Evolutionary conservation across 1,139 yeast species (phyloP).

Genomic region (Scheffersomyces illinoinensis): DNA sequence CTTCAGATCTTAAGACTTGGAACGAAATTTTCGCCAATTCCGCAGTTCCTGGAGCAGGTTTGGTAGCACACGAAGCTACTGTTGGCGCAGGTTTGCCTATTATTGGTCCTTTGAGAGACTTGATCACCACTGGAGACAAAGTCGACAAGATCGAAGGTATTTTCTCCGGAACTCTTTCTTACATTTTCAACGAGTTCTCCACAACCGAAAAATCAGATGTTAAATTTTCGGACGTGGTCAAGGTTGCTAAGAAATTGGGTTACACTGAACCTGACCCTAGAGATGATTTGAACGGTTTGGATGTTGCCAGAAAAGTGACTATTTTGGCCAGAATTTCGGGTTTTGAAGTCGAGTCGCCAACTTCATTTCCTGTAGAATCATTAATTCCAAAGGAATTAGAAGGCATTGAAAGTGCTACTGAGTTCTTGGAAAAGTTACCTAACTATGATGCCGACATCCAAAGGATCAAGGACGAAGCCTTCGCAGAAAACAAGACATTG

Average conservation of each 20-base stretch:
- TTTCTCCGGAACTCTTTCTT: constrained; percentile 94
- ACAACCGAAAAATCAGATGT: constrained; percentile 58
- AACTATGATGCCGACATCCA: constrained; percentile 79
- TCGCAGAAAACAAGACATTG: constrained; percentile 79
- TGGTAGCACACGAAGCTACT: constrained; percentile 97
- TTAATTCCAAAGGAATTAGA: constrained; percentile 87
- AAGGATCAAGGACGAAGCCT: constrained; percentile 76
- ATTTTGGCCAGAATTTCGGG: constrained; percentile 94
- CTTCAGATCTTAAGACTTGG: constrained; percentile 78
- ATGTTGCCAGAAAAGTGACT: constrained; percentile 97
- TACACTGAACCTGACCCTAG: constrained; percentile 99
- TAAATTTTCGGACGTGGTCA: constrained; percentile 87
- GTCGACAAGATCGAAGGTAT: constrained; percentile 92
- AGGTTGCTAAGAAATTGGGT: constrained; percentile 84
- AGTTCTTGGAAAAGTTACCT: constrained; percentile 79
- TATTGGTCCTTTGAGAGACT: constrained; percentile 82
- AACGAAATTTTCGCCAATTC: constrained; percentile 63
- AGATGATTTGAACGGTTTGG: constrained; percentile 96
- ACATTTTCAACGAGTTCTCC: constrained; percentile 91
- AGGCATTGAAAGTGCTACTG: constrained; percentile 68
- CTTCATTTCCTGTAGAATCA: constrained; percentile 94
- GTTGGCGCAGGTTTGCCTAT: constrained; percentile 99
- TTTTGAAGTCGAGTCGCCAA: constrained; percentile 79
- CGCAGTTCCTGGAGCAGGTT: constrained; percentile 59
- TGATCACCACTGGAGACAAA: constrained; percentile 89